Evolutionary conservation across 805 yeast species (phyloP).

Genomic region (Yarrowia alimentaria): DNA sequence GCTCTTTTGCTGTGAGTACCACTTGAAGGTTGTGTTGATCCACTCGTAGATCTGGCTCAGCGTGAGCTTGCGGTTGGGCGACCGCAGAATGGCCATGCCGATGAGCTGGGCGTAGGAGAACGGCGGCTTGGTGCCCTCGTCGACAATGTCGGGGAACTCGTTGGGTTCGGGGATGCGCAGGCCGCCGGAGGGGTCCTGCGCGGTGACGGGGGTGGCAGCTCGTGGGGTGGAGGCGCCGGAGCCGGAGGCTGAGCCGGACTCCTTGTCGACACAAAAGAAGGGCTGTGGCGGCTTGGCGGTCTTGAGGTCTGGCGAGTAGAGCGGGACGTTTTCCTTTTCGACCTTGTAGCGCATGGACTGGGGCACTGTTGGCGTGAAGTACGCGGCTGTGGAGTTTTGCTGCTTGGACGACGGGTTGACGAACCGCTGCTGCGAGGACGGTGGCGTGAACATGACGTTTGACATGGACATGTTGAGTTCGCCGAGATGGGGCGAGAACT

Average conservation of each 20-base stretch:
- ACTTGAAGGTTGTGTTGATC: conserved; percentile 83
- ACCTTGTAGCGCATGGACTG: conserved; percentile 24
- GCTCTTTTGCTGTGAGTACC: conserved; percentile 77
- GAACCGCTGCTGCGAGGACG: conserved; percentile 28
- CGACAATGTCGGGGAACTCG: conserved; percentile 45
- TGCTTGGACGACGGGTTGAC: conserved; percentile 11
- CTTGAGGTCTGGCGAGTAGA: conserved; percentile 24
- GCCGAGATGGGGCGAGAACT: conserved; percentile 21
- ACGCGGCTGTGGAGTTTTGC: conserved; percentile 12
- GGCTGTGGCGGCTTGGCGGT: conserved; percentile 17
- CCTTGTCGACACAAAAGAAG: conserved; percentile 14
- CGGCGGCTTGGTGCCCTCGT: conserved; percentile 78
- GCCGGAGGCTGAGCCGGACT: not conserved
- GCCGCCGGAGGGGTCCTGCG: conserved; percentile 3
- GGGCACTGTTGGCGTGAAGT: conserved; percentile 21
- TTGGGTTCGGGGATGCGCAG: conserved; percentile 28
- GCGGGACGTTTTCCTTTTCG: conserved; percentile 18
- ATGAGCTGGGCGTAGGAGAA: conserved; percentile 91
- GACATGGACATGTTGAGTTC: conserved; percentile 20
- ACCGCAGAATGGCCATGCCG: conserved; percentile 85
- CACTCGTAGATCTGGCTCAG: conserved; percentile 84
- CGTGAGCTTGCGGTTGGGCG: conserved; percentile 69
- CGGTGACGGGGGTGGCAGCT: no score
- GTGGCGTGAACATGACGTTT: conserved; percentile 25
- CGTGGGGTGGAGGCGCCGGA: no score